phyloP scores from a whole-genome alignment of 768 basidiomycete genomes.

The Leccinum arenicola region DNA sequence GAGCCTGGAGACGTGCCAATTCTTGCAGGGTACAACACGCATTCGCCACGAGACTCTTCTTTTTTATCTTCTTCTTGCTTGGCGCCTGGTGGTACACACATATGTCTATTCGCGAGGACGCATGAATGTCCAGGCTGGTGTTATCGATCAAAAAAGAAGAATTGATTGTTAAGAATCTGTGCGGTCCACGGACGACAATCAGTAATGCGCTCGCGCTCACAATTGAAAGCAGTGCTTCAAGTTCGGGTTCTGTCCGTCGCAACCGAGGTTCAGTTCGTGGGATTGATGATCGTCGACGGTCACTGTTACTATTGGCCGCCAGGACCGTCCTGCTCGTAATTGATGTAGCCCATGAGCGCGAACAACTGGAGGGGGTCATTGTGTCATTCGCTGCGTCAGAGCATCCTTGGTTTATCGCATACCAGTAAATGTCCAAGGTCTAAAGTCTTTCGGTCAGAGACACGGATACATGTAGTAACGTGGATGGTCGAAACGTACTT shows the following conservation, averaged over 20 bases:
- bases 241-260: slow-evolving; percentile 71
- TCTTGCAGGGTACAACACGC: slow-evolving; percentile 52
- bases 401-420: background rate
- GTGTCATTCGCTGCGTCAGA: background rate
- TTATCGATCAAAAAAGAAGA: background rate
- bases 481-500: background rate
- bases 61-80: slow-evolving; percentile 62
- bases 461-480: background rate
- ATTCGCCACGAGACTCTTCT: slow-evolving; percentile 52
- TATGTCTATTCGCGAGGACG: slow-evolving; percentile 46
- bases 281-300: slow-evolving; percentile 49
- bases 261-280: slow-evolving; percentile 58
- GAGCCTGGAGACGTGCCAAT: slow-evolving; percentile 47
- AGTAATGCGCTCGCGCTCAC: slow-evolving; percentile 36
- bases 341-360: slow-evolving; percentile 37
- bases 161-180: background rate
- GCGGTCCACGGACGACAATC: background rate
- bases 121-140: slow-evolving; percentile 39
- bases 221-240: slow-evolving; percentile 50
- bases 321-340: slow-evolving; percentile 59
- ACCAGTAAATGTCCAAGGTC: slow-evolving; percentile 16
- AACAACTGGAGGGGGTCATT: slow-evolving; percentile 29
- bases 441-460: background rate
- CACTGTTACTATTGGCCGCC: slow-evolving; percentile 64
- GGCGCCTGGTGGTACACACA: slow-evolving; percentile 55